Evolutionary conservation across 2,329 filamentous ascomycete genomes (phyloP), one percentile per base, ranked within the genome.

Genomic region (Fusarium sp.): DNA sequence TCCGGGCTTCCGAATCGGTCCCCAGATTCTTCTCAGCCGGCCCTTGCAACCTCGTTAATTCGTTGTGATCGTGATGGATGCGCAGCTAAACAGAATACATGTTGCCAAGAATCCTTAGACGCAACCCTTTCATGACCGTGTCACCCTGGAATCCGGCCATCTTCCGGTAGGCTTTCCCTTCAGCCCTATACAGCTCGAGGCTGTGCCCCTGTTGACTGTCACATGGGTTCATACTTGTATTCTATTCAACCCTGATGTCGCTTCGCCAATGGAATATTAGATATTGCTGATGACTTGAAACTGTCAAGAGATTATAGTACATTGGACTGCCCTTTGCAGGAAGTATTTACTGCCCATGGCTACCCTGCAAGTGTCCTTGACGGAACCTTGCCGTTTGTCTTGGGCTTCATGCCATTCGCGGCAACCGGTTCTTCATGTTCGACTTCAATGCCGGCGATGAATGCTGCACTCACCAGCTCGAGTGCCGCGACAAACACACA

Each of bases 401-500:
- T 69, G 18, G 62, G 46, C 18, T 38, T 65, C 12, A 61, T 28
- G 18, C 56, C 68, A 35, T 74, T 69, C 15, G 21, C 19, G 16
- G 53, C 33, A 18, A 44, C 56, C 30, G n/a, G 43, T 47, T 56
- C 32, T 21, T 71, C 65, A 15, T 76, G 78, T 32, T 83, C 86
- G 58, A 95, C 92, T 76, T 94, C 90, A 21, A 98, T 90, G 1
- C 95, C 96, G 15, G 90, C 87, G 57, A 97, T 93, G 73, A 98
- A 94, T 53, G 93, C 82, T 78, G 94, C 93, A 79, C 95, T 97
- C 7, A 97, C 89, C 21, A 93, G 91, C 84, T 99, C 96, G 50
- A 99, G 84, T 19, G 89, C 91, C 1, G 95, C 94, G 47, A 99
- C 95, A 84, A 99, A 99, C 13, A 97, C 91, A 75, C 95, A 96